Evolutionary conservation across 768 basidiomycete genomes (phyloP).

Genomic region (Auricularia sp.): DNA sequence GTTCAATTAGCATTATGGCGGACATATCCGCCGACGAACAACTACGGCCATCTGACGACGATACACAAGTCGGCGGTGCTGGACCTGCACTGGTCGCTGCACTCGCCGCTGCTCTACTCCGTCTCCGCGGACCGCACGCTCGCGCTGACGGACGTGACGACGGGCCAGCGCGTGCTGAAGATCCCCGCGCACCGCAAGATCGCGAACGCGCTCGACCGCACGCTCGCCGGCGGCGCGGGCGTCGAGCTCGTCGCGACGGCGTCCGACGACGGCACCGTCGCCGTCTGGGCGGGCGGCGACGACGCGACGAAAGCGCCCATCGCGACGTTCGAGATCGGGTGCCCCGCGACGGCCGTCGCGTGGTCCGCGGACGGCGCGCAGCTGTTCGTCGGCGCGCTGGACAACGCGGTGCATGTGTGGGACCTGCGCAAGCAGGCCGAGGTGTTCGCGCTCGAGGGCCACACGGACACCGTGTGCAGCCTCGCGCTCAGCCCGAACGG

Average conservation of each 20-base stretch:
- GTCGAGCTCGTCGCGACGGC: slow-evolving; percentile 79
- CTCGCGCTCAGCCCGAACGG: slow-evolving; percentile 87
- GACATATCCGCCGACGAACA: slow-evolving; percentile 85
- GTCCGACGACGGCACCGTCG: slow-evolving; percentile 85
- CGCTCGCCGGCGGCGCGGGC: slow-evolving; percentile 74
- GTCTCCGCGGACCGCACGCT: slow-evolving; percentile 87
- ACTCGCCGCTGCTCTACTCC: slow-evolving; percentile 62
- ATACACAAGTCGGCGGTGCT: slow-evolving; percentile 86
- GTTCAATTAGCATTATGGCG: slow-evolving; percentile 63
- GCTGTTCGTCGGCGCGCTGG: slow-evolving; percentile 84
- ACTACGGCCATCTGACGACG: slow-evolving; percentile 77
- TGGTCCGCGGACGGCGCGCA: slow-evolving; percentile 88
- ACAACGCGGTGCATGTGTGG: slow-evolving; percentile 82
- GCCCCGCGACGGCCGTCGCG: slow-evolving; percentile 84
- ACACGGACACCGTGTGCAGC: slow-evolving; percentile 88
- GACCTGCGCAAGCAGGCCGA: slow-evolving; percentile 80
- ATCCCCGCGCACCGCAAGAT: slow-evolving; percentile 87
- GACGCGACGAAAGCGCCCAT: slow-evolving; percentile 64
- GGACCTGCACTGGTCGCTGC: slow-evolving; percentile 85
- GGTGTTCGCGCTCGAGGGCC: slow-evolving; percentile 71
- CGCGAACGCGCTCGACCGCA: slow-evolving; percentile 81
- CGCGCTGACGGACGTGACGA: slow-evolving; percentile 63
- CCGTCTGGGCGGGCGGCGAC: slow-evolving; percentile 83
- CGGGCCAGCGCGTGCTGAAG: slow-evolving; percentile 70
- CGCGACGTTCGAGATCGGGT: slow-evolving; percentile 73